Base-by-base conservation (phyloP, 2,329 filamentous ascomycete genomes). In the Trichoderma sp. region DNA sequence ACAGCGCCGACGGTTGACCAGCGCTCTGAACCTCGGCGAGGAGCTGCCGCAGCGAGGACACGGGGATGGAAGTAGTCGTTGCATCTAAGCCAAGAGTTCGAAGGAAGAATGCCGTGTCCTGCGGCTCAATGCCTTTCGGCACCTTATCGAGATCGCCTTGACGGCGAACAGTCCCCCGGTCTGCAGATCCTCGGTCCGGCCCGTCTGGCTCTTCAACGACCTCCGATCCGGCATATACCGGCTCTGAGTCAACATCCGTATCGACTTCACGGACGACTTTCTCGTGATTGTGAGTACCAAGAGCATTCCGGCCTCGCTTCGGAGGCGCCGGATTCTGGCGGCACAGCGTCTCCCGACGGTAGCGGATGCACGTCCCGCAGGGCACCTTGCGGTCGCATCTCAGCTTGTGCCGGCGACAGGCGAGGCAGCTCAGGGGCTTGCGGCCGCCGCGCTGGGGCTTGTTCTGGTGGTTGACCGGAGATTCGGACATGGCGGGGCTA, bases 311-410 rank as follows among this genome's bases (percentile, higher is more conserved):
- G 48, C 44, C 48, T 43, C 50, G 44, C 34, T 39, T 28, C 47
- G 59, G 54, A 34, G 69, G 62, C 7, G 68, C 68, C 1, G 74
- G 74, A 65, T 75, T 69, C 44, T 70, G 70, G 51, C 71, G 70
- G 64, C 74, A 75, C 54, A 70, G 68, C n/a, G 71, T 68, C 48
- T 74, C 71, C n/a, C 74, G 70, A 7, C 68, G 68, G 44, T 74
- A 75, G 54, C 73, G 72, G 21, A 67, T 68, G 55, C 74, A 75
- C 6, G 69, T 74, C 14, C 74, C 66, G 56, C 74, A 75, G 4
- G 74, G 74, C 5, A 75, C 68, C n/a, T 67, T 68, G 34, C 74
- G 71, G 61, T 75, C 73, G 66, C 74, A 75, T 63, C 71, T 72
- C 9, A 75, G 68, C 65, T 75, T 75, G 57, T 75, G 74, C 48